These are phyloP conservation scores for Capronia coronata DNA, from an alignment of 2,329 filamentous ascomycete genomes.

Conservation along the genomic window DNA sequence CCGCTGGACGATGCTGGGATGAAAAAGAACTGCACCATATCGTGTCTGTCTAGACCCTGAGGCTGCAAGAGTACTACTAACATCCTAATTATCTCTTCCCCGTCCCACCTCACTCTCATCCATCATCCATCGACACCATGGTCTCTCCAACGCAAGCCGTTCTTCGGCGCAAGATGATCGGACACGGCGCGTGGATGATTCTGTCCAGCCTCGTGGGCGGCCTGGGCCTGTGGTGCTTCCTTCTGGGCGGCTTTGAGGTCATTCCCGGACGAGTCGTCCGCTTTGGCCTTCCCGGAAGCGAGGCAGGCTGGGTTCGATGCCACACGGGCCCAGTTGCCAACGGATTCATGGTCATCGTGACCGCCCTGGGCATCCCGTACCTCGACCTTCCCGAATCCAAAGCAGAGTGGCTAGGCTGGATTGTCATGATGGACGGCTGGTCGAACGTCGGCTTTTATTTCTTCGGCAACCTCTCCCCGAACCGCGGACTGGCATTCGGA, in stretches of 20 bases:
- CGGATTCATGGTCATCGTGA: slow-evolving; percentile 8
- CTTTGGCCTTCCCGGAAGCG: slow-evolving; percentile 5
- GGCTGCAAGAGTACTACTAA: no score
- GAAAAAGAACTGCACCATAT: neutral
- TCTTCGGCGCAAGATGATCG: slow-evolving; percentile 1
- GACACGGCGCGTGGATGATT: slow-evolving; percentile 5
- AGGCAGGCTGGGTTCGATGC: slow-evolving; percentile 6
- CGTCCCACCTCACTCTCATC: neutral
- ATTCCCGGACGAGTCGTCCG: slow-evolving; percentile 5
- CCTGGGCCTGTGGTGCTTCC: slow-evolving; percentile 5
- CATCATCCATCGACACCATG: neutral
- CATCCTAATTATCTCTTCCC: neutral
- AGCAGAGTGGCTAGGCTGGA: slow-evolving; percentile 6
- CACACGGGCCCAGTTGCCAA: slow-evolving; percentile 7
- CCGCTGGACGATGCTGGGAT: no score
- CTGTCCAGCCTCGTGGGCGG: slow-evolving; percentile 3
- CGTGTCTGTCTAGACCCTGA: no score
- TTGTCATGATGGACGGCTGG: slow-evolving; percentile 11
- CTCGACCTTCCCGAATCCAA: slow-evolving; percentile 4
- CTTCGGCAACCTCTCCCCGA: slow-evolving; percentile 8
- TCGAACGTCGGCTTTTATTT: slow-evolving; percentile 10
- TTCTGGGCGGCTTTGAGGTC: slow-evolving; percentile 8
- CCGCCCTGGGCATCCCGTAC: slow-evolving; percentile 4
- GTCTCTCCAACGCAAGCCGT: slow-evolving; percentile 1
- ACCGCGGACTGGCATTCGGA: slow-evolving; percentile 10